Conservation (phyloP, 768 basidiomycete species). For the Daedaleopsis sinensis region DNA sequence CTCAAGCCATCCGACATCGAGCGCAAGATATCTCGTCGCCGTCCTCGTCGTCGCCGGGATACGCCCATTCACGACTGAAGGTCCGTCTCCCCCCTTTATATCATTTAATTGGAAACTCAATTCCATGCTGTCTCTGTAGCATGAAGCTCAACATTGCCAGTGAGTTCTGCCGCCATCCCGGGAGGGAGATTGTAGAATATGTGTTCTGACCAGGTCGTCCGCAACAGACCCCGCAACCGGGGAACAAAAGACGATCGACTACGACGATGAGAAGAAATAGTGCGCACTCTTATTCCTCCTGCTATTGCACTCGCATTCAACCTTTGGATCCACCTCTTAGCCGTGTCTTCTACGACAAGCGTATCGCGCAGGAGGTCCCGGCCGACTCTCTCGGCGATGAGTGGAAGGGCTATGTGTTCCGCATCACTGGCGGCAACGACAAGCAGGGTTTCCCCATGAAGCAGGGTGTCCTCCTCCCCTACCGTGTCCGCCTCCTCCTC, state of each 20-base stretch:
- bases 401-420: conserved; percentile 95
- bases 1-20: conserved; percentile 34
- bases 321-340: conserved; percentile 40
- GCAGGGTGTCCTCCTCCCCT: conserved; percentile 94
- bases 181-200: neutral
- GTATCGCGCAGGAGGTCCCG: conserved; percentile 93
- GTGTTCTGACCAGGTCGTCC: conserved; percentile 9
- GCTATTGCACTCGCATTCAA: conserved; percentile 2
- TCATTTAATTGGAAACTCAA: conserved; percentile 27
- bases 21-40: conserved; percentile 37
- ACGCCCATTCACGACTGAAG: conserved; percentile 40
- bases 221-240: conserved; percentile 90
- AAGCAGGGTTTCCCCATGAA: conserved; percentile 99
- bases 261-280: conserved; percentile 91
- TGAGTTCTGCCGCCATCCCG: conserved; percentile 44
- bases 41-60: conserved; percentile 43
- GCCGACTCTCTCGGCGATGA: conserved; percentile 92
- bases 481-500: conserved; percentile 94
- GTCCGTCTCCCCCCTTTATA: conserved; percentile 34
- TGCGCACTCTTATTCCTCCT: conserved; percentile 39
- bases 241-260: conserved; percentile 93
- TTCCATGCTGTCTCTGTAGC: conserved; percentile 34
- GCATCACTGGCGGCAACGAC: conserved; percentile 98
- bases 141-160: conserved; percentile 99
- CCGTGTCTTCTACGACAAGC: conserved; percentile 97